Evolutionary conservation across 2,329 filamentous ascomycete genomes (phyloP).

Genomic region (Arthrobotrys sphaeroides): DNA sequence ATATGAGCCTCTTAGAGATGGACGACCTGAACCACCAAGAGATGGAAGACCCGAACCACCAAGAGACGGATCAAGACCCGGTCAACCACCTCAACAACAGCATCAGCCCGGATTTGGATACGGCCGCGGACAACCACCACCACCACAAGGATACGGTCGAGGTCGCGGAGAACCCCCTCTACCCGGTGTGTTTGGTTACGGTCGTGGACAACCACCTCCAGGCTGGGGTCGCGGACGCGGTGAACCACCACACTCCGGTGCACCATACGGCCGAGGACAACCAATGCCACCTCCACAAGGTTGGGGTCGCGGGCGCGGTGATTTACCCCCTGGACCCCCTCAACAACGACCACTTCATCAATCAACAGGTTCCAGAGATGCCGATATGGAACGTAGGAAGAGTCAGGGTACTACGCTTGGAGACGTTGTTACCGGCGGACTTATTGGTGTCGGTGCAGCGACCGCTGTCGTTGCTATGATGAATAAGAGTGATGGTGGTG

Average conservation of each 20-base stretch:
- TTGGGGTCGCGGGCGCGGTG: conserved; percentile 25
- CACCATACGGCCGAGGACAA: conserved; percentile 18
- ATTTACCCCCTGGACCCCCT: conserved; percentile 8
- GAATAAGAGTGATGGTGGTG: conserved; percentile 29
- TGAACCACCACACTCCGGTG: conserved; percentile 7
- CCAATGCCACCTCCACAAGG: conserved; percentile 1
- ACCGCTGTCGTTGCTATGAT: conserved; percentile 32
- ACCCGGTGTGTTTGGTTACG: conserved; percentile 21
- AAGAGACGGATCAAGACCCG: not conserved
- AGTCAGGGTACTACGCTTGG: conserved; percentile 33
- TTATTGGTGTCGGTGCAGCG: conserved; percentile 29
- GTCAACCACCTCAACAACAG: conserved; percentile 5
- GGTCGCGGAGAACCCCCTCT: conserved; percentile 8
- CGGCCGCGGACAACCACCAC: conserved; percentile 14
- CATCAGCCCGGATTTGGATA: not conserved
- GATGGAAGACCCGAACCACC: not conserved
- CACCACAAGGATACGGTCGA: conserved; percentile 16
- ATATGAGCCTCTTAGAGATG: not conserved
- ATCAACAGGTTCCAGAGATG: conserved; percentile 18
- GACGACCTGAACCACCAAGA: not conserved
- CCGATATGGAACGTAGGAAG: conserved; percentile 23
- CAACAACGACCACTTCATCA: conserved; percentile 21
- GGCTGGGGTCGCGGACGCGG: conserved; percentile 24
- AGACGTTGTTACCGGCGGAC: conserved; percentile 29
- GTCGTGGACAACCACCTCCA: conserved; percentile 14